A percentile compares a stretch with the other conserved stretches of the same genome.
These are phyloP conservation scores for Ascochyta fabae DNA, from an alignment of 2,329 filamentous ascomycete genomes.

Conservation along the genomic window DNA sequence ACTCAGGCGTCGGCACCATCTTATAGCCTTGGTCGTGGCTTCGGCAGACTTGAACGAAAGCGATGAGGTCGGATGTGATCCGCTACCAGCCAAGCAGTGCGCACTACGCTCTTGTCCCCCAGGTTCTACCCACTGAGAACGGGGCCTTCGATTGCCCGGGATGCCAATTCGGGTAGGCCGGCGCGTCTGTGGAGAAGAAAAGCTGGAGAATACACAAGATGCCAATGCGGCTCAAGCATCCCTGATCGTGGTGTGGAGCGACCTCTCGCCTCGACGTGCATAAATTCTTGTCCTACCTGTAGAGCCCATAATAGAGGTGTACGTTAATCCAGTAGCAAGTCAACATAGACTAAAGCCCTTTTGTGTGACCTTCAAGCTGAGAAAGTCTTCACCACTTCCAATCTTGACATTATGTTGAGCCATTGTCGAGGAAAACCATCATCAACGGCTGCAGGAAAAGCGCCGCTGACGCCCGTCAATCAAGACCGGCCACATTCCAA, in stretches of 20 bases:
- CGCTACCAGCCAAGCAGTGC: slow-evolving; percentile 7
- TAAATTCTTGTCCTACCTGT: not conserved
- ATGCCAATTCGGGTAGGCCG: too few relatives aligned
- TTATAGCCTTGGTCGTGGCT: not conserved
- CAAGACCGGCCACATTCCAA: slow-evolving; percentile 1
- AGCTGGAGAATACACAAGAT: not conserved
- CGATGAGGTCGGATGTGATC: not conserved
- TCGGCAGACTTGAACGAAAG: not conserved
- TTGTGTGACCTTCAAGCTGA: too few relatives aligned
- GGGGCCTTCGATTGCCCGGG: not conserved
- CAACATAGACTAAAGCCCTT: too few relatives aligned
- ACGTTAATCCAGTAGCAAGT: too few relatives aligned
- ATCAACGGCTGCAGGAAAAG: not conserved
- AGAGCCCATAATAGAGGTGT: too few relatives aligned
- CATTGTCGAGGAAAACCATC: not conserved
- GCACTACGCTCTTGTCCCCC: slow-evolving; percentile 11
- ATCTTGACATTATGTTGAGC: too few relatives aligned
- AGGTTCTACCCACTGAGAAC: not conserved
- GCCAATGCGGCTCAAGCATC: slow-evolving; percentile 10
- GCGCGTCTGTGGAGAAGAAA: not conserved
- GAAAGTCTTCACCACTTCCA: too few relatives aligned
- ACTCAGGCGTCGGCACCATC: slow-evolving; percentile 5
- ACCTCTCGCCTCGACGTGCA: not conserved
- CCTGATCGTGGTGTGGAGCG: not conserved
- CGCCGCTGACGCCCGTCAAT: not conserved